Conservation (phyloP, 805 yeast species). For the Candida sanyiensis region DNA sequence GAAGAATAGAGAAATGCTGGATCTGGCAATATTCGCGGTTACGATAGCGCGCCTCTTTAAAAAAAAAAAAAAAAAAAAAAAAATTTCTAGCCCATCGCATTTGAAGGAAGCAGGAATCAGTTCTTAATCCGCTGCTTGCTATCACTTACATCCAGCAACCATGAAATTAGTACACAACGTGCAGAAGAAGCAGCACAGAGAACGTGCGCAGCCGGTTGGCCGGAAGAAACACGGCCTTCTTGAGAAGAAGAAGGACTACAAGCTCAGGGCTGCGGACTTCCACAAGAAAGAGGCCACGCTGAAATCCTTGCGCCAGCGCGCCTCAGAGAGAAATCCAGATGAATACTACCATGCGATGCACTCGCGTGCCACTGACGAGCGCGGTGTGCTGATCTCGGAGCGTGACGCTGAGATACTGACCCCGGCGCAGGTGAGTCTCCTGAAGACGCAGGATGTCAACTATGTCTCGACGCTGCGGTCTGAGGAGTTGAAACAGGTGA, state of each 20-base stretch:
- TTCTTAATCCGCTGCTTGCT: too few species aligned
- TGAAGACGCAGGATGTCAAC: constrained; percentile 87
- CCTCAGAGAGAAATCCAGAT: constrained; percentile 76
- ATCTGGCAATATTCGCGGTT: neutral
- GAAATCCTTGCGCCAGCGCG: constrained; percentile 69
- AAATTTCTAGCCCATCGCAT: constrained; percentile 4
- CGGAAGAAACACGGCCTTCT: constrained; percentile 76
- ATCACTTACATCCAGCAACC: too few species aligned
- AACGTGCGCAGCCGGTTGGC: constrained; percentile 79
- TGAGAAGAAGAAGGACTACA: constrained; percentile 88
- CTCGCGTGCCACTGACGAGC: constrained; percentile 54
- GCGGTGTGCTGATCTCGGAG: constrained; percentile 63
- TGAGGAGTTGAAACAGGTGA: constrained; percentile 61
- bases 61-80: too few species aligned
- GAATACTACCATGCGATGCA: constrained; percentile 96
- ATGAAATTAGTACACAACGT: constrained; percentile 80
- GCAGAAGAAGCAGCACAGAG: constrained; percentile 94
- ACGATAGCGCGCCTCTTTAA: too few species aligned
- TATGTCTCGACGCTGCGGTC: constrained; percentile 75
- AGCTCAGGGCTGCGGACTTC: constrained; percentile 60
- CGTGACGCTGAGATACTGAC: constrained; percentile 57
- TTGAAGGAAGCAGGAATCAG: too few species aligned
- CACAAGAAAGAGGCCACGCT: constrained; percentile 55
- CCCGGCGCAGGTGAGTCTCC: constrained; percentile 70
- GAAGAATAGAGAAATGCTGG: neutral